Base-by-base conservation (phyloP, 1,284 basidiomycete genomes). In the Vanrija sp. region DNA sequence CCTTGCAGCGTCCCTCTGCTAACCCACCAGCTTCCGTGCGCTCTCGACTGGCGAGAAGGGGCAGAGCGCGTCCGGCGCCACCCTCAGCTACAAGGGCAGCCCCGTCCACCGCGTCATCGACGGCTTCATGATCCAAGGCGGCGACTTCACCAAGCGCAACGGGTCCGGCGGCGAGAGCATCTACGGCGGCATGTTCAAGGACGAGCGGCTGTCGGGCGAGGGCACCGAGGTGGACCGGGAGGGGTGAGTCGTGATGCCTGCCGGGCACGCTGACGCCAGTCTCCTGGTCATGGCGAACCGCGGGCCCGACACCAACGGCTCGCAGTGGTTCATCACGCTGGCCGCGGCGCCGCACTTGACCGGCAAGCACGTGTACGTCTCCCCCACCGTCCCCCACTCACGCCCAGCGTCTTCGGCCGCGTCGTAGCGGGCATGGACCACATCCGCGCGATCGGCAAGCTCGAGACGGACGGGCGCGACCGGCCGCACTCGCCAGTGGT, bases 21-120 rank as follows among this genome's bases (percentile, higher is more conserved):
- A 51, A 36, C 49, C 27, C 24, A 42, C 42, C 62, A 91, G 89
- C 77, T 96, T 96, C 71, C 84, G 90, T 44, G 85, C 85, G 10
- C 78, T 96, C 54, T 92, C 88, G 71, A 94, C 90, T 0, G 92
- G 91, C 14, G 88, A 93, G 70, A 86, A 85, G 67, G 89, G 90
- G 15, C 67, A 85, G 1, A 87, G 85, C 0, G 75, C 78, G 2
- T 82, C 84, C 0, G 82, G 85, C 43, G 75, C 82, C 14, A 84
- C 86, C 4, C 80, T 95, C 4, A 86, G 86, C 74, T 96, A 92
- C 82, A 89, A 88, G 74, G 84, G 84, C 65, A 83, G 81, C 54
- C 83, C 84, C 43, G 79, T 92, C 16, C 89, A 92, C 67, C 81
- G 89, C 23, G 85, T 86, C 25, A 92, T 94, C 56, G 80, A 83